phyloP scores from a whole-genome alignment of 2,329 filamentous ascomycete species.

The Colletotrichum sp. region DNA sequence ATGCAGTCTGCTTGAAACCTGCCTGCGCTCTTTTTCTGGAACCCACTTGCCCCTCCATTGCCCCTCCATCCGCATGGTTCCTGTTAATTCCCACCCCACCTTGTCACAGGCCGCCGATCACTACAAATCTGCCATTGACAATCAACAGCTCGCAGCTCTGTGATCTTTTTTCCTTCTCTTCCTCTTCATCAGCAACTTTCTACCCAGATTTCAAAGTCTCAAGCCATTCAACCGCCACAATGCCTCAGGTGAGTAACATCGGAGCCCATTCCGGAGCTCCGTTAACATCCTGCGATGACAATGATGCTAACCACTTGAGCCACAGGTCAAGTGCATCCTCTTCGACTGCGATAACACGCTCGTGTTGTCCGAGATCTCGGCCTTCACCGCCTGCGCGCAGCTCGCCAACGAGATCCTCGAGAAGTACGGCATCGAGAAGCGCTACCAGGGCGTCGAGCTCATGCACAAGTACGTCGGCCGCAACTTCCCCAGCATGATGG shows the following conservation, averaged over 20 bases:
- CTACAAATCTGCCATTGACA: slow-evolving; percentile 14
- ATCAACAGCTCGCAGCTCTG: background rate
- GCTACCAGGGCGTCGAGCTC: slow-evolving; percentile 79
- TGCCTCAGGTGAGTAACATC: slow-evolving; percentile 33
- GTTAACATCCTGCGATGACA: background rate
- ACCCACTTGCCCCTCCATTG: slow-evolving; percentile 17
- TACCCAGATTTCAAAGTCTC: background rate
- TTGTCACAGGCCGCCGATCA: slow-evolving; percentile 15
- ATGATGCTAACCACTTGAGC: background rate
- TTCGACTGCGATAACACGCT: slow-evolving; percentile 92
- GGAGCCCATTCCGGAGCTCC: background rate
- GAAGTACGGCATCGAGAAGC: slow-evolving; percentile 64
- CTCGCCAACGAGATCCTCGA: slow-evolving; percentile 86
- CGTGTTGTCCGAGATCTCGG: slow-evolving; percentile 86
- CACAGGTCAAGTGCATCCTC: slow-evolving; percentile 72
- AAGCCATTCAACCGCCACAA: slow-evolving; percentile 26
- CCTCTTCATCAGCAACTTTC: background rate
- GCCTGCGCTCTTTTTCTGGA: slow-evolving; percentile 19
- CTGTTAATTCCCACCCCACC: slow-evolving; percentile 9
- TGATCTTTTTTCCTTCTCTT: background rate
- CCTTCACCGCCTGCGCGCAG: slow-evolving; percentile 88
- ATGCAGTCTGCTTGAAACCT: slow-evolving; percentile 10
- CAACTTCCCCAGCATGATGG: slow-evolving; percentile 93
- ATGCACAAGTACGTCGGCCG: slow-evolving; percentile 89
- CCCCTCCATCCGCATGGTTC: slow-evolving; percentile 14